Evolutionary conservation across 148 eudicot species (phyloP), one percentile per base, ranked within the genome.

Genomic region (Polygonum maritimum): DNA sequence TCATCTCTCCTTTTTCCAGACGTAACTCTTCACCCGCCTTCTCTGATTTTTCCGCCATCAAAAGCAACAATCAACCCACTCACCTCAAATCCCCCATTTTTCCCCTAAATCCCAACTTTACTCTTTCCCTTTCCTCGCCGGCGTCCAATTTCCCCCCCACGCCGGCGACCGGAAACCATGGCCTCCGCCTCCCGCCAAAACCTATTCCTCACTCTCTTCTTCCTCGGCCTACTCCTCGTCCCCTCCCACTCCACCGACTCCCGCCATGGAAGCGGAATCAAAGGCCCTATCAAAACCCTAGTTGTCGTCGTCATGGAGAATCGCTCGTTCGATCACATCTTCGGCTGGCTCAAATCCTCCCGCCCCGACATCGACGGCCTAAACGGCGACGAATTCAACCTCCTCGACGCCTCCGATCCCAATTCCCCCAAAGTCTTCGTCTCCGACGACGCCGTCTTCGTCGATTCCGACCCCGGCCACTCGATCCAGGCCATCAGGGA

Each of bases 401-500:
- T 70, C 48, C 51, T 90, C 15, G 87, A 90, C 78, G 81, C 92
- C 3, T 89, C 94, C 60, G 97, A 94, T 82, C 88, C 89, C 1
- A 6, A 18, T 1, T 94, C 98, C 5, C 83, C 79, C 0, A 51
- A 84, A 35, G 2, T 90, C 2, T 83, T 74, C 77, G 96, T 94
- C 21, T 77, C 92, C 6, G 81, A 87, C 74, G 88, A 81, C 40
- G 96, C 98, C 6, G 71, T 85, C 35, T 94, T 90, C 78, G 45
- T 94, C 0, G 94, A 90, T 41, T 89, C 96, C 7, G 98, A 94
- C 70, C 98, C 98, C 48, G 98, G 98, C 35, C 98, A 94, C 81
- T 94, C 98, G 0, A 92, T 94, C 3, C 98, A 94, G 76, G 98
- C 98, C 8, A 94, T 94, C 51, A 77, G 88, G 2, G 98, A 92